Evolutionary conservation across 805 yeast species (phyloP).

Genomic region (Saccharomyces kudriavzevii): DNA sequence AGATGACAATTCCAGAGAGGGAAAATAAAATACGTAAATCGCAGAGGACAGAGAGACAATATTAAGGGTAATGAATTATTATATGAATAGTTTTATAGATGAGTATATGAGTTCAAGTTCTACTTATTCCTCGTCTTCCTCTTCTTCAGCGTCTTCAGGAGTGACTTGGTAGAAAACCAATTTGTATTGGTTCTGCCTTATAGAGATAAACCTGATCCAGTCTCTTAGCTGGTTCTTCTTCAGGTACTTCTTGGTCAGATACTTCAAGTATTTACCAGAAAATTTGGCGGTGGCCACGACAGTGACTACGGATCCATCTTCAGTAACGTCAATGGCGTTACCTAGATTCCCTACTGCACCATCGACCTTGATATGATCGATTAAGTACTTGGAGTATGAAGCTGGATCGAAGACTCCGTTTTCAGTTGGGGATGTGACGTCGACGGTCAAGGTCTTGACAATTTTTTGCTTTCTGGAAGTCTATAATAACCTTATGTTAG

Average conservation of each 20-base stretch:
- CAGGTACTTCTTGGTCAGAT: slow-evolving; percentile 98
- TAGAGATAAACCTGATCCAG: slow-evolving; percentile 98
- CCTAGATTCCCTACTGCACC: slow-evolving; percentile 95
- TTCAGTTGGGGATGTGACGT: slow-evolving; percentile 94
- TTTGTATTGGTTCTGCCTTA: slow-evolving; percentile 91
- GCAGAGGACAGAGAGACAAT: not conserved
- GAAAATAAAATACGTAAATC: not conserved
- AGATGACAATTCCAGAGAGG: not conserved
- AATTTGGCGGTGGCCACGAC: slow-evolving; percentile 85
- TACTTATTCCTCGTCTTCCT: slow-evolving; percentile 46
- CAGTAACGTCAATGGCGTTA: slow-evolving; percentile 83
- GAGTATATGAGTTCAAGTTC: not conserved
- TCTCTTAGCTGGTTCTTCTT: slow-evolving; percentile 99
- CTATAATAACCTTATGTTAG: slow-evolving; percentile 33
- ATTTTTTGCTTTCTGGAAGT: slow-evolving; percentile 76
- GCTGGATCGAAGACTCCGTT: slow-evolving; percentile 97
- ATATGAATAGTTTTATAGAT: not conserved
- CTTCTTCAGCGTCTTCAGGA: slow-evolving; percentile 86
- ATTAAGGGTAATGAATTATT: not conserved
- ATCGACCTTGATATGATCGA: slow-evolving; percentile 98
- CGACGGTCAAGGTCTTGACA: slow-evolving; percentile 87
- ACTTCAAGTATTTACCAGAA: slow-evolving; percentile 99
- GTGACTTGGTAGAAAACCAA: slow-evolving; percentile 98
- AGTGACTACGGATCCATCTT: slow-evolving; percentile 83
- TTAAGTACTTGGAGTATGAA: slow-evolving; percentile 93